Evolutionary conservation across 2,329 filamentous ascomycete genomes (phyloP).

Genomic region (Colletotrichum horii): DNA sequence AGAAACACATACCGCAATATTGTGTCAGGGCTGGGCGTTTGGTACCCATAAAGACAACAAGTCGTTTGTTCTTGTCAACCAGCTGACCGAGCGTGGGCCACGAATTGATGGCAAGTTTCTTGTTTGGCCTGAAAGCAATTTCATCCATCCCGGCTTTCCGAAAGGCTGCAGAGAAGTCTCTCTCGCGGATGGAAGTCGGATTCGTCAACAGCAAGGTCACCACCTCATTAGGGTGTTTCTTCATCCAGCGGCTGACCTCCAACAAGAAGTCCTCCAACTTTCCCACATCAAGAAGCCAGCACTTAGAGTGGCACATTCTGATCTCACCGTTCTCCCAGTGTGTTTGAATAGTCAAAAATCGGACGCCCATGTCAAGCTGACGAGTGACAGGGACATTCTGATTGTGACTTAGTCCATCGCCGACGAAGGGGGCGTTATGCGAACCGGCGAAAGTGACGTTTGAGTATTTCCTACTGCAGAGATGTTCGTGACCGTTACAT

Average conservation of each 20-base stretch:
- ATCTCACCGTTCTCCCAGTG: background rate
- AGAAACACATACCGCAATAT: fast-evolving
- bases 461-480: background rate
- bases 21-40: fast-evolving
- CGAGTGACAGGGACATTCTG: background rate
- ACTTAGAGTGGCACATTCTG: background rate
- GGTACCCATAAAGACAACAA: background rate
- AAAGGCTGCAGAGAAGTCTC: background rate
- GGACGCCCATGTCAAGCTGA: background rate
- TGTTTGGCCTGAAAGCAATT: background rate
- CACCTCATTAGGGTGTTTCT: background rate
- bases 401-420: background rate
- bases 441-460: background rate
- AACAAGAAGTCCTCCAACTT: background rate
- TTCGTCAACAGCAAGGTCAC: background rate
- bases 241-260: background rate
- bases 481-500: background rate
- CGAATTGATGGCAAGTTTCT: background rate
- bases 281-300: background rate
- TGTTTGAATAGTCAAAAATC: background rate
- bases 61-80: background rate
- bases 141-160: background rate
- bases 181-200: background rate
- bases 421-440: background rate
- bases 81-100: background rate